Base-by-base conservation (phyloP, 441 rosid species). In the Adansonia gregorii region DNA sequence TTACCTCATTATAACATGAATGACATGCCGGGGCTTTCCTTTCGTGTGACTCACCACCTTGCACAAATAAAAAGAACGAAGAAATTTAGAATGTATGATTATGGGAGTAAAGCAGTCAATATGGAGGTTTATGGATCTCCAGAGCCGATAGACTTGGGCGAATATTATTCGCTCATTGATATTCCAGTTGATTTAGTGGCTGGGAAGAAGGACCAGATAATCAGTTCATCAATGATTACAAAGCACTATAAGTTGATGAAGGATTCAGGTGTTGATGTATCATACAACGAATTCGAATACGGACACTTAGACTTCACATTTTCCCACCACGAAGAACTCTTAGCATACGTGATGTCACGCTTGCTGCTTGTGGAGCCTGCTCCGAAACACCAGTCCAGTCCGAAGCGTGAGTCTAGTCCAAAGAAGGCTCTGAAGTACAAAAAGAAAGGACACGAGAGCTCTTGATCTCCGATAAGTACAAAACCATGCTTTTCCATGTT, bases 281-380 rank as follows among this genome's bases (percentile, higher is more conserved):
- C 99, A 0, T 92, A 83, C 78, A 86, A 73, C 0, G 98, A 92
- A 82, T 92, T 87, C 27, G 98, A 96, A 83, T 96, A 93, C 76
- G 99, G 96, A n/a, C 98, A 94, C 85, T 84, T 94, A 83, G 99
- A 96, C 85, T 93, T 94, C 87, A 96, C 95, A 41, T 94, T 94
- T 80, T 89, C 98, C 41, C 97, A 96, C 83, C 93, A 86, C 0
- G 98, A 96, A 83, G 99, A 96, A 78, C 87, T 96, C 80, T 65
- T 96, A 60, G 85, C 92, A 2, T 94, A 89, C 14, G 96, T 94
- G 65, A 86, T 92, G 96, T 93, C 99, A 0, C 88, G 94, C 48
- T 66, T 96, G 88, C 81, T 88, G 81, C 91, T 88, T 0, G 94
- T 90, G 61, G 87, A 86, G 60, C 91, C 87, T 12, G 12, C 65